Evolutionary conservation across 257 asterid genomes (phyloP).

Genomic region (Datura wrightii): DNA sequence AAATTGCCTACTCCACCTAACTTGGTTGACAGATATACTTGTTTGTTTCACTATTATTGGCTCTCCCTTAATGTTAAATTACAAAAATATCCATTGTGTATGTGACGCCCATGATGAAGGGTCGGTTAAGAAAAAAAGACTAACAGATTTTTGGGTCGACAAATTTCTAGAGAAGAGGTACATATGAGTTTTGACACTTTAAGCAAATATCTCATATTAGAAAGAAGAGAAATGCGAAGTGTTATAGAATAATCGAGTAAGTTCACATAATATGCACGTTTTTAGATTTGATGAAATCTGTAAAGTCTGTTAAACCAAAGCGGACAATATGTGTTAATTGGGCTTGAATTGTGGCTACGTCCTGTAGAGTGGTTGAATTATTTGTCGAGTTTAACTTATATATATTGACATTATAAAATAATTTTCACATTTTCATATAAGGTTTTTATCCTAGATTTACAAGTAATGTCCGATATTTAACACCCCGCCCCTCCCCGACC

Average conservation of each 20-base stretch:
- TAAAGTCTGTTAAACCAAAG: neutral
- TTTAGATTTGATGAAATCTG: neutral
- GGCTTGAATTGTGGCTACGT: neutral
- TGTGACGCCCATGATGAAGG: neutral
- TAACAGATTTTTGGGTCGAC: neutral
- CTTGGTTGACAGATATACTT: constrained; percentile 19
- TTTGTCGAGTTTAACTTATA: neutral
- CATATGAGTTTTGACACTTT: neutral
- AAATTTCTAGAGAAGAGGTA: neutral
- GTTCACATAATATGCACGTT: neutral
- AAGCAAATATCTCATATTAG: neutral
- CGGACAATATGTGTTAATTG: neutral
- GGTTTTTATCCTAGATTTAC: no score
- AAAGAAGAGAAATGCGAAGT: neutral
- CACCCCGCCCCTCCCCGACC: no score
- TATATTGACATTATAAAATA: neutral
- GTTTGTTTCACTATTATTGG: neutral
- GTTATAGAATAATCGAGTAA: neutral
- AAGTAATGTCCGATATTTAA: no score
- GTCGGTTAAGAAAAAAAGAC: neutral
- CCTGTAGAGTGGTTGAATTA: neutral
- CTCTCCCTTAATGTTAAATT: neutral
- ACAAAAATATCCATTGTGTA: neutral
- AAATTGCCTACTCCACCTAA: neutral
- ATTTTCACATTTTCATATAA: neutral